Percentiles rank a stretch among this genome's conserved stretches.
These are phyloP conservation scores for Serpula lacrymans DNA, from an alignment of 768 basidiomycete genomes.

Conservation along the genomic window DNA sequence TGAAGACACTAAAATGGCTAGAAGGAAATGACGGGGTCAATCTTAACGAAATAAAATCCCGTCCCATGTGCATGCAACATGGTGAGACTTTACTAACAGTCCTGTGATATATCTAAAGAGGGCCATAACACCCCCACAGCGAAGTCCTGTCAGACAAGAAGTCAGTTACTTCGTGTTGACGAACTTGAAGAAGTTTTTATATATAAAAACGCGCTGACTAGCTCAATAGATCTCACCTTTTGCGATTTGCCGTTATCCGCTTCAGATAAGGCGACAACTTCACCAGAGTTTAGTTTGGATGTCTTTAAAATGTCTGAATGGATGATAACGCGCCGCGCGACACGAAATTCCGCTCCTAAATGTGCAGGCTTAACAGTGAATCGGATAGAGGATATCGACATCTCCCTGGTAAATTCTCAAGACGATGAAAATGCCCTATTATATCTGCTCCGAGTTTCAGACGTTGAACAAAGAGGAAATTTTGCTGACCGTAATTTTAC, in stretches of 20 bases:
- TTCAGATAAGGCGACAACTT: constrained; percentile 55
- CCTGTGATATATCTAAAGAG: constrained; percentile 55
- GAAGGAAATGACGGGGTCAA: constrained; percentile 10
- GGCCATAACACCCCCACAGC: constrained; percentile 76
- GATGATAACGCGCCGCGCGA: constrained; percentile 59
- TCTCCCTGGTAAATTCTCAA: too few relatives aligned
- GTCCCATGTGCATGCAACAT: constrained; percentile 1
- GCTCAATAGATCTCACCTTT: constrained; percentile 40
- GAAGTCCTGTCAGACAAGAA: constrained; percentile 42
- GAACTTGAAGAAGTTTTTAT: too few relatives aligned
- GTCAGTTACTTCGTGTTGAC: too few relatives aligned
- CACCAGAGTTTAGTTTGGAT: constrained; percentile 63
- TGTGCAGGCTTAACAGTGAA: too few relatives aligned
- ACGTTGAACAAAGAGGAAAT: too few relatives aligned
- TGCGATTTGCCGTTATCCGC: constrained; percentile 29
- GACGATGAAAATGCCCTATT: too few relatives aligned
- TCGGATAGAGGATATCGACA: too few relatives aligned
- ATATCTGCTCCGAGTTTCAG: too few relatives aligned
- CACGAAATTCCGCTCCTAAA: constrained; percentile 45
- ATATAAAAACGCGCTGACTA: too few relatives aligned
- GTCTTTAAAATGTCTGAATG: constrained; percentile 60
- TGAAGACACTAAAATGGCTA: constrained; percentile 54
- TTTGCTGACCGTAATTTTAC: too few relatives aligned
- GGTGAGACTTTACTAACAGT: constrained; percentile 43
- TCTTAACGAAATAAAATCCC: constrained; percentile 8